Base-by-base conservation (phyloP, 768 basidiomycete genomes). In the Tulasnella calospora region DNA sequence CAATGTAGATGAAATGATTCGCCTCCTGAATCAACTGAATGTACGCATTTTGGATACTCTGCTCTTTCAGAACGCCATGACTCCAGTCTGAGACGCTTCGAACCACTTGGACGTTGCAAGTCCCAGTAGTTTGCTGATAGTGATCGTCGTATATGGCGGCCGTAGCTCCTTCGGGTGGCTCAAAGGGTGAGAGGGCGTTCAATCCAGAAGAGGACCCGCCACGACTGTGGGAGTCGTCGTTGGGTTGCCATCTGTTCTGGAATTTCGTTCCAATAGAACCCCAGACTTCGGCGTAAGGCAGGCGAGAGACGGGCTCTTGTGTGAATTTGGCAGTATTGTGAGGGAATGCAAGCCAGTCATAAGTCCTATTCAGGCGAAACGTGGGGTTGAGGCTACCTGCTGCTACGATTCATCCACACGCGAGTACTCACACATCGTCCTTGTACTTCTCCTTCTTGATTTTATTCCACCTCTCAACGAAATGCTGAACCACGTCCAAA, bases 21-120 rank as follows among this genome's bases (percentile, higher is more conserved):
- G 95, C 89, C 82, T 97, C 92, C 27, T 87, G 84, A 82, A 99
- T 99, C 80, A 97, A 81, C 81, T 94, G 87, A 67, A 90, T 87
- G 82, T 96, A 95, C 71, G 97, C 96, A 81, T 95, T 92, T 85
- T 98, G 96, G 79, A 99, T 95, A 84, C 94, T 95, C 79, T 90
- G 89, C 84, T 98, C 97, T 4, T 89, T 92, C 80, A 96, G 86
- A 46, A 96, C 93, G 2, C 96, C 97, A 81, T 95, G 94, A 82
- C 92, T 93, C 97, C 97, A 99, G 84, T 98, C 97, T 1, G 88
- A 90, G 30, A 96, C 93, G 79, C 92, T 94, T 76, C 97, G 89
- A 61, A 94, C 88, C 21, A 89, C 94, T 86, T 98, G 95, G 23
- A 95, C 92, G 44, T 86, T 86, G 82, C 91, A 92, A 10, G 86